Evolutionary conservation across 2,329 filamentous ascomycete species (phyloP).

Genomic region (Penicillium sp.): DNA sequence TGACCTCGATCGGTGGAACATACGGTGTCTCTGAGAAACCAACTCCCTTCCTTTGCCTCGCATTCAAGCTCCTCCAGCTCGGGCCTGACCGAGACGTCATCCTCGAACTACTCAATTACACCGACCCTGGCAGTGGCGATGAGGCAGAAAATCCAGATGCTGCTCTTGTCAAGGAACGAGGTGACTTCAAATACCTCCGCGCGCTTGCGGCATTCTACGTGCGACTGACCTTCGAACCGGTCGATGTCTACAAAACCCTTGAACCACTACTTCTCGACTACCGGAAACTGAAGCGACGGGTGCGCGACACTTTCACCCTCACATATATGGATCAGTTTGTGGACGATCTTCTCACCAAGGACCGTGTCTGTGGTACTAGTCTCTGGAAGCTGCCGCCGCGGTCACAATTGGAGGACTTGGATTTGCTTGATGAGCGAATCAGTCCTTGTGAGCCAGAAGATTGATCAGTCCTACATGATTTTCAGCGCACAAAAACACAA

Average conservation of each 20-base stretch:
- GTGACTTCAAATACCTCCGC: constrained; percentile 72
- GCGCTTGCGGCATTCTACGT: constrained; percentile 91
- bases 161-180: constrained; percentile 36
- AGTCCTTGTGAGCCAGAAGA: constrained; percentile 55
- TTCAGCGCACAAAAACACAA: background rate
- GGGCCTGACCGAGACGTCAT: constrained; percentile 77
- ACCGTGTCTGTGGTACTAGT: constrained; percentile 86
- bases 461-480: background rate
- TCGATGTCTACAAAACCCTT: constrained; percentile 74
- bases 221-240: constrained; percentile 78
- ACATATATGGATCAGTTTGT: constrained; percentile 90
- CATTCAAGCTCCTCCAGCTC: constrained; percentile 91
- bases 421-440: constrained; percentile 78
- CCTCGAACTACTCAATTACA: constrained; percentile 73
- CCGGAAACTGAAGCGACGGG: constrained; percentile 77
- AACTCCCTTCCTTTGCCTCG: constrained; percentile 85
- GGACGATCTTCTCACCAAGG: constrained; percentile 85
- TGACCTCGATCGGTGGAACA: constrained; percentile 83
- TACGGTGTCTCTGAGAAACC: constrained; percentile 82
- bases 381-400: constrained; percentile 87
- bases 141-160: constrained; percentile 30
- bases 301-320: constrained; percentile 70
- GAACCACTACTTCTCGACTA: constrained; percentile 82
- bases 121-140: constrained; percentile 64
- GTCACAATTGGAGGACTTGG: constrained; percentile 81